Evolutionary conservation across 106 monocot genomes (phyloP), one percentile per base, ranked within the genome.

Genomic region (Allium cepa): DNA sequence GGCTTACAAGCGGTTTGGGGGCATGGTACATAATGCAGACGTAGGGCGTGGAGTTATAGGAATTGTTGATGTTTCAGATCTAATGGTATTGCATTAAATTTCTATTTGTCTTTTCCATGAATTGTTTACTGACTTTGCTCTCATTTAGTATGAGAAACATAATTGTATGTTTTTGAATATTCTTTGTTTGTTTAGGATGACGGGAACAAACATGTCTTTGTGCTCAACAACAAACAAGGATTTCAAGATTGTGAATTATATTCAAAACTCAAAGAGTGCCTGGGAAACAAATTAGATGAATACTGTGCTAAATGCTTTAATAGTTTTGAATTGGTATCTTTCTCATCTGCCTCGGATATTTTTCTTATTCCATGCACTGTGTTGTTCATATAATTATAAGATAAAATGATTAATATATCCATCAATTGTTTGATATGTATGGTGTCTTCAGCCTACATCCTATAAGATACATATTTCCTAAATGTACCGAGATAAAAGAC

Each of bases 1-100:
- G 92, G 88, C 92, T 22, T 92, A 92, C 62, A 92, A 88, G 56
- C 72, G 92, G 70, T 88, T 88, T 74, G 92, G 92, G 17, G 75
- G 82, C 26, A 85, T 85, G 81, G 60, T 83, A 47, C 75, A 85
- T 49, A 88, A 80, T 73, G 75, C 85, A 27, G 92, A 92, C 53
- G 71, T 83, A 49, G 85, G 92, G 1, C 80, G 92, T 65, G 88
- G 92, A 60, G 79, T 88, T 47, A 59, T 92, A 27, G 92, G 92
- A 65, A 85, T 92, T 70, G 28, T 81, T 36, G 85, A 92, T 70
- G 74, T 92, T 57, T 82, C 92, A 50, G 60, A 63, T 67, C 45
- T 88, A 61, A 81, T 85, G 84, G 92, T 92, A 79, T 9, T 59
- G 26, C 15, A 26, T 51, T 4, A 36, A 36, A 36, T 36, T 36